Evolutionary conservation across 2,329 filamentous ascomycete genomes (phyloP), one percentile per base, ranked within the genome.

Genomic region (Fusarium scirpi): DNA sequence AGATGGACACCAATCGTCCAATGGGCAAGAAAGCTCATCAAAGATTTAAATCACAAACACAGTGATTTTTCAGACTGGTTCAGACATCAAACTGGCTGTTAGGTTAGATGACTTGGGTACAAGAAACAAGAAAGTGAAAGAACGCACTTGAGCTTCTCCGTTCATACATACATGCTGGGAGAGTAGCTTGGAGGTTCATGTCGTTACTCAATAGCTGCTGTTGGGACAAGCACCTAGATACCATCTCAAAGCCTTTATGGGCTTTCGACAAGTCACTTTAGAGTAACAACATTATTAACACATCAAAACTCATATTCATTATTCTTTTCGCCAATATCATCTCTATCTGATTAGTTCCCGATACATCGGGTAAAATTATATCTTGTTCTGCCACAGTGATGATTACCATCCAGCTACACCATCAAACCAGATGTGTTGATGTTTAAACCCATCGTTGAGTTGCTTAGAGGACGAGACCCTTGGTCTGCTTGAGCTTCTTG

Each of bases 401-500:
- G 9, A 43, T 30, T 20, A 5, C 7, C 10, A 20, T 13, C 9
- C 25, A 29, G 27, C 16, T 57, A 30, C 25, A 44, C n/a, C 40
- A 51, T 40, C n/a, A 24, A 43, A 45, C 15, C 15, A 20, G 27
- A 24, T 40, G 16, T 25, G 30, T 13, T 25, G 18, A 11, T 32
- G 8, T 32, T 34, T 16, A 13, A 45, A 43, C 16, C 13, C 16
- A 16, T 11, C 8, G 5, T 16, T 34, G 12, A 15, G n/a, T 10
- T 8, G 30, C 41, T 30, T 76, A 78, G 40, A 78, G 65, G 38
- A 78, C 76, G 45, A 73, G 63, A 45, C 77, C 78, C 69, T 78
- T 79, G 34, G 76, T 77, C 57, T 79, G 78, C 16, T 63, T 65
- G n/a, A 69, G 70, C 70, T 77, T 74, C 30, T 70, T 71, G 15